Evolutionary conservation across 495 filamentous ascomycete species (phyloP).

Genomic region (Xanthoparmelia taractica): DNA sequence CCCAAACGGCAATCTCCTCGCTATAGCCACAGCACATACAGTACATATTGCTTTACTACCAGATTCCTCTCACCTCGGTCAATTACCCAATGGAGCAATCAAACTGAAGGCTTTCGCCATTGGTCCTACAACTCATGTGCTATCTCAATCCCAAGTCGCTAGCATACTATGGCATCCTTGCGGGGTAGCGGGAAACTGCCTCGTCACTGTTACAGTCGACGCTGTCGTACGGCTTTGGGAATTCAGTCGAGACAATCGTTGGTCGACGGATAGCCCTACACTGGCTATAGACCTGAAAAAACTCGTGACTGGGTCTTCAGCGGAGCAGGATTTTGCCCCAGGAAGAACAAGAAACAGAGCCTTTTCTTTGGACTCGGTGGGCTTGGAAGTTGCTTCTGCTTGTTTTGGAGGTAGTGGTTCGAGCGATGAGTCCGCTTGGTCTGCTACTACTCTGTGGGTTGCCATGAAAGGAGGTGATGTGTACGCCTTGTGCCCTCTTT

Average conservation of each 20-base stretch:
- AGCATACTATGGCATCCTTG: constrained; percentile 84
- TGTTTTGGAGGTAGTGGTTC: constrained; percentile 65
- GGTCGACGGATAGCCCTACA: constrained; percentile 75
- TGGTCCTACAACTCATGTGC: constrained; percentile 80
- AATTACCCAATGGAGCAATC: constrained; percentile 49
- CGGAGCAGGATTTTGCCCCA: constrained; percentile 67
- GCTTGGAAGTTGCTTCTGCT: constrained; percentile 82
- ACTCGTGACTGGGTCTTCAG: constrained; percentile 66
- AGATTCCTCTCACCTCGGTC: constrained; percentile 61
- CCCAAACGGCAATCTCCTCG: constrained; percentile 68
- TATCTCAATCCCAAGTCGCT: constrained; percentile 65
- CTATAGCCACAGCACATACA: constrained; percentile 75
- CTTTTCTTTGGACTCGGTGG: constrained; percentile 74
- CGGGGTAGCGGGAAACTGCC: constrained; percentile 57
- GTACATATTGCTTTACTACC: constrained; percentile 75
- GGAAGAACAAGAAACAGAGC: constrained; percentile 63
- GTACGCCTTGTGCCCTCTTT: constrained; percentile 80
- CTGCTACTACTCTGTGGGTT: constrained; percentile 84
- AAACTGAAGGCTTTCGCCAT: constrained; percentile 76
- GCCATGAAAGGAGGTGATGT: constrained; percentile 83
- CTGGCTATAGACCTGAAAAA: constrained; percentile 76
- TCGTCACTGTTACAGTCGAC: constrained; percentile 80
- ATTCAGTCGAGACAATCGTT: constrained; percentile 65
- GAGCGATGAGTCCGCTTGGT: constrained; percentile 68
- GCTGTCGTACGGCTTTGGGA: constrained; percentile 85